Conservation (phyloP, 805 yeast species). For the Zygoascus flipseniorum region DNA sequence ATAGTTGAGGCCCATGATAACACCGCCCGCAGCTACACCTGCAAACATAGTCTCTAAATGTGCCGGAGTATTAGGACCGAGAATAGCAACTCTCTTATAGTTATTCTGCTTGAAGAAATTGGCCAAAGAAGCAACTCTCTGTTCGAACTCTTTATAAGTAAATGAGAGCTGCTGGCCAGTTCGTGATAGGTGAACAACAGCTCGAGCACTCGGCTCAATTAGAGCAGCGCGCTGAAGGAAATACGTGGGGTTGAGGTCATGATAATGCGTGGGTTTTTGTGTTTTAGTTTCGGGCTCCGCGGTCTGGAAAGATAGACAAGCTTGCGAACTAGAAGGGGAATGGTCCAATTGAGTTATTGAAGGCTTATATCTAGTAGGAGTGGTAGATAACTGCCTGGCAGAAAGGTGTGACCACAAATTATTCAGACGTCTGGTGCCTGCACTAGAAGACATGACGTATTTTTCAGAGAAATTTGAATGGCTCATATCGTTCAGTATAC, state of each 20-base stretch:
- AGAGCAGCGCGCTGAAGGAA: slow-evolving; percentile 29
- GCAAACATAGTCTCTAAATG: slow-evolving; percentile 29
- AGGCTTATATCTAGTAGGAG: not conserved
- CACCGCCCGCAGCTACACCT: slow-evolving; percentile 27
- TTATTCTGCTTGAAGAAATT: slow-evolving; percentile 21
- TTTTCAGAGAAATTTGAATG: not conserved
- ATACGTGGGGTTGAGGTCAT: slow-evolving; percentile 28
- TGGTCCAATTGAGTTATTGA: not conserved
- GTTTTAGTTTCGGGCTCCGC: not conserved
- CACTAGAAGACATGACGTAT: not conserved
- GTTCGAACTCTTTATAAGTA: slow-evolving; percentile 23
- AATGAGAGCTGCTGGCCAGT: slow-evolving; percentile 14
- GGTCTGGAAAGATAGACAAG: not conserved
- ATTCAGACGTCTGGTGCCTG: not conserved
- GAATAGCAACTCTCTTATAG: slow-evolving; percentile 23
- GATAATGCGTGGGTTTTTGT: slow-evolving; percentile 14
- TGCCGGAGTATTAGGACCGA: slow-evolving; percentile 30
- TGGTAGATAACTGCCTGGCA: not conserved
- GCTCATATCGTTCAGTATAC: not conserved
- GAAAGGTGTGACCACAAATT: not conserved
- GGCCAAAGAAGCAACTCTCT: slow-evolving; percentile 25
- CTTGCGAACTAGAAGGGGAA: not conserved
- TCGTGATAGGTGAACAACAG: slow-evolving; percentile 25
- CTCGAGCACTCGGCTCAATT: slow-evolving; percentile 28
- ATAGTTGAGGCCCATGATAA: slow-evolving; percentile 29